Evolutionary conservation across 164 flowering plant species (phyloP).

Genomic region (Amborella trichopoda): DNA sequence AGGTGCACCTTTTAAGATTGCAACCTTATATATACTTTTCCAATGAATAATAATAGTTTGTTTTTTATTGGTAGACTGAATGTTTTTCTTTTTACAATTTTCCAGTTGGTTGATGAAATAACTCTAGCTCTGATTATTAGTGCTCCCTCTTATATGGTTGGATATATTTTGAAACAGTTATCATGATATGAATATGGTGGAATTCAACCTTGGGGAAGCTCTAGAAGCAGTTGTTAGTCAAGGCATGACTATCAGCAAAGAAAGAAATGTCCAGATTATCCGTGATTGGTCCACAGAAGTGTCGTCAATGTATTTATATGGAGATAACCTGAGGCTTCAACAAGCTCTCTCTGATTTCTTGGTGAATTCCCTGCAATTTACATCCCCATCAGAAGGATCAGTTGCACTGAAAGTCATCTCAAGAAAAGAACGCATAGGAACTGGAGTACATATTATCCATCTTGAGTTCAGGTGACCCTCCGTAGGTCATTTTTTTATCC

Average conservation of each 20-base stretch:
- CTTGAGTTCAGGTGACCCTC: constrained; percentile 57
- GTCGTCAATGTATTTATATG: constrained; percentile 42
- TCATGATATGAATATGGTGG: constrained; percentile 28
- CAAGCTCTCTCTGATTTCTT: constrained; percentile 70
- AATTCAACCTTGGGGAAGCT: constrained; percentile 59
- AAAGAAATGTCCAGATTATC: constrained; percentile 39
- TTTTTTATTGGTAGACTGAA: too few species aligned
- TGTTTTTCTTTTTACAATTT: too few species aligned
- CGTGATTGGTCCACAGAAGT: constrained; percentile 43
- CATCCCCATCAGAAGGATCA: constrained; percentile 40
- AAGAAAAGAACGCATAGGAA: constrained; percentile 48
- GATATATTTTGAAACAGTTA: too few species aligned
- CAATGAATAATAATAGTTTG: too few species aligned
- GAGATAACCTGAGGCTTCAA: constrained; percentile 79
- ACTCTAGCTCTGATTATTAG: too few species aligned
- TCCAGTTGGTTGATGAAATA: too few species aligned
- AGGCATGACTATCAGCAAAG: constrained; percentile 50
- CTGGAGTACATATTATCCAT: constrained; percentile 48
- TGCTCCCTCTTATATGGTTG: too few species aligned
- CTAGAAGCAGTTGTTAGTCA: constrained; percentile 52
- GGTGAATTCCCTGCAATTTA: constrained; percentile 41
- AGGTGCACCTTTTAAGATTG: too few species aligned
- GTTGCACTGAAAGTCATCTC: constrained; percentile 35
- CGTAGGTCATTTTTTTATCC: neutral
- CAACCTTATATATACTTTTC: too few species aligned